Evolutionary conservation across 1,284 basidiomycete species (phyloP).

Genomic region (Agroathelia rolfsii): DNA sequence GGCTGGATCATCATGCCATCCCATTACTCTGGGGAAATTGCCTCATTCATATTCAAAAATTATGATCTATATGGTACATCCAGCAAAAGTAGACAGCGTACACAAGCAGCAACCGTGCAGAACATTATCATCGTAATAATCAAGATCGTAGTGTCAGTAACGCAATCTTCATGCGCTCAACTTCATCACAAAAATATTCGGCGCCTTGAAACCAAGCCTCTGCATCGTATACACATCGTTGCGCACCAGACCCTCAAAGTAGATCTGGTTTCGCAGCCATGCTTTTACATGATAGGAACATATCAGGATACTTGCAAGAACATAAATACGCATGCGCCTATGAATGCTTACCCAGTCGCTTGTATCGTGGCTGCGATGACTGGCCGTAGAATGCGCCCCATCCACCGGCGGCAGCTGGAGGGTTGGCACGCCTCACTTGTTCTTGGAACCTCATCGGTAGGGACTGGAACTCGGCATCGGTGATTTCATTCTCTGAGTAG

Average conservation of each 20-base stretch:
- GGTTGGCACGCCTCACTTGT: slow-evolving; percentile 45
- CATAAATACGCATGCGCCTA: slow-evolving; percentile 1
- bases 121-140: too few species aligned
- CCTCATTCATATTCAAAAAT: too few species aligned
- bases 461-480: slow-evolving; percentile 52
- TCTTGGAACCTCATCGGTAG: slow-evolving; percentile 58
- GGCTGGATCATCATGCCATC: too few species aligned
- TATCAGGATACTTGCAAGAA: slow-evolving; percentile 1
- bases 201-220: slow-evolving; percentile 63
- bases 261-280: slow-evolving; percentile 64
- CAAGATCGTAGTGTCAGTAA: too few species aligned
- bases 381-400: slow-evolving; percentile 41
- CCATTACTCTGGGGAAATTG: too few species aligned
- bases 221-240: slow-evolving; percentile 47
- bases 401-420: slow-evolving; percentile 16
- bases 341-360: slow-evolving; percentile 45
- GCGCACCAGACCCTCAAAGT: slow-evolving; percentile 53
- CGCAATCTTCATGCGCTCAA: slow-evolving; percentile 19
- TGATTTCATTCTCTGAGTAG: slow-evolving; percentile 56
- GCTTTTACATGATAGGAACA: slow-evolving; percentile 29
- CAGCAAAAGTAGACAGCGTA: too few species aligned
- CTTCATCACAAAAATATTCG: slow-evolving; percentile 66
- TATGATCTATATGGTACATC: too few species aligned
- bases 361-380: slow-evolving; percentile 33
- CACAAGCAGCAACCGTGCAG: too few species aligned